phyloP scores from a whole-genome alignment of 2,329 filamentous ascomycete species.

The Fusarium sp. region DNA sequence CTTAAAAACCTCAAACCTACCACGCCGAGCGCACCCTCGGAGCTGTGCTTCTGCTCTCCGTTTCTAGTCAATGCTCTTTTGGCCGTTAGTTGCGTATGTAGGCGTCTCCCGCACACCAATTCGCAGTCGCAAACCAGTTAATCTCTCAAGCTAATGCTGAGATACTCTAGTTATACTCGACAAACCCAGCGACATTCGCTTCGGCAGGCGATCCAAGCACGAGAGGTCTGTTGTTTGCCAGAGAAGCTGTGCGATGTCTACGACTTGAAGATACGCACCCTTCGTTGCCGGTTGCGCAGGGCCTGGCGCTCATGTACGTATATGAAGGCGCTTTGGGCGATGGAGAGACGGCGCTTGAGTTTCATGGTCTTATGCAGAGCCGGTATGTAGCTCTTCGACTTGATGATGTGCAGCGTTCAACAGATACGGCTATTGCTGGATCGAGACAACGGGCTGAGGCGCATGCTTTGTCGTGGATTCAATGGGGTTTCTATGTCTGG shows the following conservation, averaged over 20 bases:
- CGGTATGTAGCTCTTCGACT: constrained; percentile 28
- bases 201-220: constrained; percentile 6
- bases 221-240: constrained; percentile 26
- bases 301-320: constrained; percentile 28
- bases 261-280: constrained; percentile 19
- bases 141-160: neutral
- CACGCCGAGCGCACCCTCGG: neutral
- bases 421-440: constrained; percentile 25
- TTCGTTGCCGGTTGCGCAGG: constrained; percentile 21
- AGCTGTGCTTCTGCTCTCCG: constrained; percentile 34
- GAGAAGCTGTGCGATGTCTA: constrained; percentile 22
- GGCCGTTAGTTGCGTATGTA: constrained; percentile 40
- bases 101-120: neutral
- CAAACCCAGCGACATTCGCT: constrained; percentile 14
- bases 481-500: constrained; percentile 38
- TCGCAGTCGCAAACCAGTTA: too few relatives aligned
- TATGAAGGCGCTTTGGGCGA: constrained; percentile 30
- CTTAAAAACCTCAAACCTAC: constrained; percentile 21
- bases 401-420: constrained; percentile 26
- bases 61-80: constrained; percentile 40
- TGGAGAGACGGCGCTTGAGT: constrained; percentile 12
- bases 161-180: constrained; percentile 20
- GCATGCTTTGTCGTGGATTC: constrained; percentile 36
- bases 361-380: constrained; percentile 31
- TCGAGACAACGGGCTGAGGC: constrained; percentile 27